These are phyloP conservation scores for Russula foetens DNA, from an alignment of 768 basidiomycete genomes.

Conservation along the genomic window DNA sequence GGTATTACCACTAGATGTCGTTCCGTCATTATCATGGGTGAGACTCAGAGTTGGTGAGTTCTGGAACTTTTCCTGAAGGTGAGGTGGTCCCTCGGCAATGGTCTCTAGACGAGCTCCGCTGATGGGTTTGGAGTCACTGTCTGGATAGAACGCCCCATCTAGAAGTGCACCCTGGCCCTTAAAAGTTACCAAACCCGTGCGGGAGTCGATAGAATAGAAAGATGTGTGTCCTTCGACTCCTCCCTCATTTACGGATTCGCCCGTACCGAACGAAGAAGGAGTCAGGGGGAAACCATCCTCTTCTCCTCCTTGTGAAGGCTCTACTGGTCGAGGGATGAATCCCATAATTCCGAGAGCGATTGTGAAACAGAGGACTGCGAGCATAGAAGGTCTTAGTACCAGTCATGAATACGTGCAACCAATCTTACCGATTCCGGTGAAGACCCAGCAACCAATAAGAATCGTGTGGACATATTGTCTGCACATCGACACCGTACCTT, in stretches of 20 bases:
- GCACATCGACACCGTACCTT: constrained; percentile 1
- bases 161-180: not conserved
- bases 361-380: constrained; percentile 7
- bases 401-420: not conserved
- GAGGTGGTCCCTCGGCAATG: not conserved
- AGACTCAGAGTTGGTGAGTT: not conserved
- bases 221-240: not conserved
- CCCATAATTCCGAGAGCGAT: constrained; percentile 8
- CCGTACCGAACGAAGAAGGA: constrained; percentile 2
- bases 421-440: constrained; percentile 9
- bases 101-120: not conserved
- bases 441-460: constrained; percentile 9
- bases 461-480: not conserved
- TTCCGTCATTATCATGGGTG: not conserved
- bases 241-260: not conserved
- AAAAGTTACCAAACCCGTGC: not conserved
- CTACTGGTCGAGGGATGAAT: constrained; percentile 8
- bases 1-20: not conserved
- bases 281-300: not conserved
- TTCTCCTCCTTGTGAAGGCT: not conserved
- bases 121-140: no score
- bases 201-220: constrained; percentile 1
- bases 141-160: not conserved
- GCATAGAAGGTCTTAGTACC: not conserved
- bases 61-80: not conserved